Percentiles rank a stretch among this genome's conserved stretches.
Evolutionary conservation across 2,329 filamentous ascomycete genomes (phyloP).

Genomic region (Orbilia oligospora): DNA sequence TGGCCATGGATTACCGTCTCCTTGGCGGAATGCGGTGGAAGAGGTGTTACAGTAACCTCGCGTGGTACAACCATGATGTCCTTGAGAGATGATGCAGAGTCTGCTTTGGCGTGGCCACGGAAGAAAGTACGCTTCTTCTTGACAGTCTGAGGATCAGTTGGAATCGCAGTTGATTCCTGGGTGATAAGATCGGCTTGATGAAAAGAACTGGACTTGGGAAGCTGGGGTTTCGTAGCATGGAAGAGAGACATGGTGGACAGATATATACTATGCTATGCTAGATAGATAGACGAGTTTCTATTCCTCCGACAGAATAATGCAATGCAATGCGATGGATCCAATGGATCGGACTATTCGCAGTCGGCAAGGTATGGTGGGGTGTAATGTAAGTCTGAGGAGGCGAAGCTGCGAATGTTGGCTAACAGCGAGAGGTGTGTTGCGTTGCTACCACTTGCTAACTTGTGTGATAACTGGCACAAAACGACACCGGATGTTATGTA

Average conservation of each 20-base stretch:
- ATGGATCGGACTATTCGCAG: background rate
- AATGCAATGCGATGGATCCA: background rate
- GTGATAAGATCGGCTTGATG: constrained; percentile 13
- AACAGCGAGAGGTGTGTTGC: constrained; percentile 27
- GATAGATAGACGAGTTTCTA: background rate
- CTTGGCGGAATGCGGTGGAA: constrained; percentile 32
- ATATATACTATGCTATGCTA: background rate
- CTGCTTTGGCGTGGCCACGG: constrained; percentile 44
- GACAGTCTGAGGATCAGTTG: constrained; percentile 30
- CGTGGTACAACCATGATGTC: constrained; percentile 46
- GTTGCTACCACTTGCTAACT: constrained; percentile 19
- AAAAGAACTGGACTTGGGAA: constrained; percentile 35
- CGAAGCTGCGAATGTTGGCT: constrained; percentile 37
- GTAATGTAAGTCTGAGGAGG: constrained; percentile 14
- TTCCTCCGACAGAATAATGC: background rate
- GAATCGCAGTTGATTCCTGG: constrained; percentile 11
- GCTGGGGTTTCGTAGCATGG: constrained; percentile 31
- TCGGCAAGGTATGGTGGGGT: background rate
- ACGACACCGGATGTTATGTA: background rate
- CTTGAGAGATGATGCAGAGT: constrained; percentile 46
- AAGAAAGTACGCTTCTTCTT: constrained; percentile 60
- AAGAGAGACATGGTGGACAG: constrained; percentile 49
- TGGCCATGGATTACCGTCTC: constrained; percentile 13
- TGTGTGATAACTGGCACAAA: constrained; percentile 8
- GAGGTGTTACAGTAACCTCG: constrained; percentile 26